Evolutionary conservation across 2,329 filamentous ascomycete genomes (phyloP).

Genomic region (Davidsoniella eucalypti): DNA sequence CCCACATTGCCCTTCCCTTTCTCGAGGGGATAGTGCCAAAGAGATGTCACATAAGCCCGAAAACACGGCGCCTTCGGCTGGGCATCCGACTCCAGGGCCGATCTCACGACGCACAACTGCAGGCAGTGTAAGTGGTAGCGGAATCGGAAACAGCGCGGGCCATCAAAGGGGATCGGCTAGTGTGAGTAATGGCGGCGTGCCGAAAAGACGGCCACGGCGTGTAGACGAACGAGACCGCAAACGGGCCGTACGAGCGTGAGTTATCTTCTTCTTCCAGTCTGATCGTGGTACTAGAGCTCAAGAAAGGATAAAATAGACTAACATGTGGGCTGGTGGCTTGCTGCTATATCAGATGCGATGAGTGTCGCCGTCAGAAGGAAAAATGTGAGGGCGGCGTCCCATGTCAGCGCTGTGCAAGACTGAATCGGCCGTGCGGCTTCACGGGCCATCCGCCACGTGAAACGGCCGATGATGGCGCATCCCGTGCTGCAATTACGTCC

Average conservation of each 20-base stretch:
- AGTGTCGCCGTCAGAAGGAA: slow-evolving; percentile 37
- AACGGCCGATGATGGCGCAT: not conserved
- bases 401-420: slow-evolving; percentile 34
- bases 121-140: slow-evolving; percentile 9
- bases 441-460: slow-evolving; percentile 17
- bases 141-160: slow-evolving; percentile 7
- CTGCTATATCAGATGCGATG: slow-evolving; percentile 28
- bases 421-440: slow-evolving; percentile 34
- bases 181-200: slow-evolving; percentile 9
- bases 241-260: slow-evolving; percentile 18
- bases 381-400: slow-evolving; percentile 40
- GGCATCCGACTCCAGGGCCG: not conserved
- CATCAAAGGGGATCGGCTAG: not conserved
- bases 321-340: not conserved
- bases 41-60: no score
- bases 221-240: slow-evolving; percentile 18
- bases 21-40: no score
- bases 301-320: not conserved
- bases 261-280: not conserved
- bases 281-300: not conserved
- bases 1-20: no score
- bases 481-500: not conserved
- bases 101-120: not conserved
- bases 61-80: no score
- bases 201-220: slow-evolving; percentile 15